Percentiles rank a stretch among this genome's conserved stretches.
Conservation (phyloP, 192 early-diverging fungal species). For the Phlyctochytrium bullatum region DNA sequence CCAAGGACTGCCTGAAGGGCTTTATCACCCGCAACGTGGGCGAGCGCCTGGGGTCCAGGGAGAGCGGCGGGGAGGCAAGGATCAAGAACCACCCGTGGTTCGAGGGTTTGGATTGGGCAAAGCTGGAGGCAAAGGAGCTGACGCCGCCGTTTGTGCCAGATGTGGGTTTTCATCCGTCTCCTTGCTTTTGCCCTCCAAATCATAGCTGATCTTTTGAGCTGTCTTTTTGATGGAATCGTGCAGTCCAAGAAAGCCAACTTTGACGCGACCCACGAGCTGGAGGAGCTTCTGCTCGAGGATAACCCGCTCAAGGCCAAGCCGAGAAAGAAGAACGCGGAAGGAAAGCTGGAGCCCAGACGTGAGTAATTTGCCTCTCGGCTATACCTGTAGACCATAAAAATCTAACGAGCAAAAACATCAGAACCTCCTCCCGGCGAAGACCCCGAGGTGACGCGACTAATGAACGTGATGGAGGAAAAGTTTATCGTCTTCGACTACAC, state of each 20-base stretch:
- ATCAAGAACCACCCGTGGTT: conserved; percentile 46
- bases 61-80: conserved; percentile 64
- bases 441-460: conserved; percentile 48
- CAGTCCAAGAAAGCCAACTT: conserved; percentile 64
- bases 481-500: conserved; percentile 74
- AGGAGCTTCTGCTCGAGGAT: conserved; percentile 95
- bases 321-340: conserved; percentile 22
- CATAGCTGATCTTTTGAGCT: neutral
- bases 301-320: conserved; percentile 41
- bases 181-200: conserved; percentile 4
- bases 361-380: conserved; percentile 8
- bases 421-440: conserved; percentile 24
- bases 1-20: conserved; percentile 27
- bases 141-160: conserved; percentile 48
- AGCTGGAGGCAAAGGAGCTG: conserved; percentile 32
- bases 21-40: conserved; percentile 72
- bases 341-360: conserved; percentile 24
- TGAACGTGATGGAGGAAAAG: conserved; percentile 78
- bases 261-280: conserved; percentile 75
- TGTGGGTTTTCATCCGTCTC: conserved; percentile 29
- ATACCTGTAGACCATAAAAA: neutral
- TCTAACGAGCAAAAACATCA: neutral
- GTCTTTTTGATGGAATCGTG: too few relatives aligned
- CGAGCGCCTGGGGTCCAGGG: conserved; percentile 73
- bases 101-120: conserved; percentile 35